Conservation (phyloP, 2,329 filamentous ascomycete genomes). For the Penicillium sclerotigenum region DNA sequence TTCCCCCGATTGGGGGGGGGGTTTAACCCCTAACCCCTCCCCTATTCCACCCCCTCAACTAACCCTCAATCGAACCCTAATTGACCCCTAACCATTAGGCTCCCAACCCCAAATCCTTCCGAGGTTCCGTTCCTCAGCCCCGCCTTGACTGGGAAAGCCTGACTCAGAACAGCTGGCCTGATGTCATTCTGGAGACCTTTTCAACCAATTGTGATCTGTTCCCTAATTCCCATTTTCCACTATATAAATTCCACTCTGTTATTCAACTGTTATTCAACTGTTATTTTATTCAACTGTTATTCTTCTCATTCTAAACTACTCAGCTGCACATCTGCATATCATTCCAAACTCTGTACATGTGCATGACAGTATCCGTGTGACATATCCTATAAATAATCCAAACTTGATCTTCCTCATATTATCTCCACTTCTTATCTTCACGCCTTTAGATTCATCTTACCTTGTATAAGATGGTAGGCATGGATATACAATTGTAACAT, state of each 20-base stretch:
- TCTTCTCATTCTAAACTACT: background rate
- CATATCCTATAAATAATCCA: slow-evolving; percentile 3
- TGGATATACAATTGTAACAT: background rate
- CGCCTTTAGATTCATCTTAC: background rate
- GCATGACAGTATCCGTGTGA: background rate
- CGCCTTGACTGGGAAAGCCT: background rate
- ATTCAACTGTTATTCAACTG: background rate
- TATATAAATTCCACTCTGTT: background rate
- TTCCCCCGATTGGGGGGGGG: background rate
- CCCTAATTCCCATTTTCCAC: background rate
- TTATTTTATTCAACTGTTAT: background rate
- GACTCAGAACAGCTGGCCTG: slow-evolving; percentile 15
- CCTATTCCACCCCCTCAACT: background rate
- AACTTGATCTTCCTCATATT: slow-evolving; percentile 12
- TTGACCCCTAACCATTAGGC: background rate
- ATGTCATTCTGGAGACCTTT: slow-evolving; percentile 25
- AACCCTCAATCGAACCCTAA: background rate
- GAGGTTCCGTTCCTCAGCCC: background rate
- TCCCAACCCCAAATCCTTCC: background rate
- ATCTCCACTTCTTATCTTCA: slow-evolving; percentile 17
- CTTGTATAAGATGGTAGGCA: background rate
- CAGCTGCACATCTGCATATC: background rate
- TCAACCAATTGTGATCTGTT: background rate
- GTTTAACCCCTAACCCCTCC: background rate
- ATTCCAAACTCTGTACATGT: background rate